Conservation (phyloP, 192 early-diverging fungal species). For the Linnemannia elongata region DNA sequence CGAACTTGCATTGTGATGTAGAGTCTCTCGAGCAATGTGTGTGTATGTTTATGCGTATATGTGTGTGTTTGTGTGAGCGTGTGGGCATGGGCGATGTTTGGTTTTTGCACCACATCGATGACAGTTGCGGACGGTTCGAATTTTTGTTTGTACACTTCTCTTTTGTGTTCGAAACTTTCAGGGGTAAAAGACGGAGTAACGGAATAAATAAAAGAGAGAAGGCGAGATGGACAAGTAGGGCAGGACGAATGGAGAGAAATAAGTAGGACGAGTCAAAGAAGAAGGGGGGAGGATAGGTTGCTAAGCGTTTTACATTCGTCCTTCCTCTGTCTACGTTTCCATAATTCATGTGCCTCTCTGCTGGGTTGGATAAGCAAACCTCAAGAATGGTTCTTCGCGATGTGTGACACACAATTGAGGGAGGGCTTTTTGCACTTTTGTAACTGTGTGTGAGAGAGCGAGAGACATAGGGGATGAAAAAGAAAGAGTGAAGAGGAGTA, state of each 20-base stretch:
- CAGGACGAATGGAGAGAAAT: not conserved
- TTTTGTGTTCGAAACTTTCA: constrained; percentile 22
- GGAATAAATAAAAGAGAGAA: not conserved
- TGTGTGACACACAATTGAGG: too few species aligned
- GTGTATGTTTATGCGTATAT: not conserved
- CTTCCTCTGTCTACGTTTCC: not conserved
- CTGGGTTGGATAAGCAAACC: constrained; percentile 1
- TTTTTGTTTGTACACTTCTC: not conserved
- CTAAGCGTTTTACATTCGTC: not conserved
- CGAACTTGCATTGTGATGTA: too few species aligned
- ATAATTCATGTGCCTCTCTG: not conserved
- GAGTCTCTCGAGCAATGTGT: too few species aligned
- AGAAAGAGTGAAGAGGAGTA: not conserved
- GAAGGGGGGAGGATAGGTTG: not conserved
- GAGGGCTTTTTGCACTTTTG: not conserved
- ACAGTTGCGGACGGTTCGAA: not conserved
- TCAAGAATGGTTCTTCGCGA: not conserved
- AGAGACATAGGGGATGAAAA: not conserved
- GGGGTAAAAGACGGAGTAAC: not conserved
- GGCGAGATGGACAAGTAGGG: not conserved
- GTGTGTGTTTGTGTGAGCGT: not conserved
- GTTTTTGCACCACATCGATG: not conserved
- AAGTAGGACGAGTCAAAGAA: not conserved
- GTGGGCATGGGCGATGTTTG: not conserved
- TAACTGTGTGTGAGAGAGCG: not conserved